phyloP scores from a whole-genome alignment of 176 grass and related monocot genomes.

The Avena atlantica region DNA sequence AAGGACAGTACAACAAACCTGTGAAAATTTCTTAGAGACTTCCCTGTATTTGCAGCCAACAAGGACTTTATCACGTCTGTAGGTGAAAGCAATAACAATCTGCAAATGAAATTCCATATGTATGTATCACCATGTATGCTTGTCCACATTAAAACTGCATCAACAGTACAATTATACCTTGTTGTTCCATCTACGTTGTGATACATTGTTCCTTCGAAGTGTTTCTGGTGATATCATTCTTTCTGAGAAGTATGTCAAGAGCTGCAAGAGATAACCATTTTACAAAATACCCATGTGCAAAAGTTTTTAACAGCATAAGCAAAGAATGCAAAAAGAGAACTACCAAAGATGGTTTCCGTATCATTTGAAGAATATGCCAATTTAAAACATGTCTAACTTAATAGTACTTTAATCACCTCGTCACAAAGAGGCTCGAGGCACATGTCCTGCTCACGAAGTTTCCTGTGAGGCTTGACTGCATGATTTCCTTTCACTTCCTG shows the following conservation, averaged over 20 bases:
- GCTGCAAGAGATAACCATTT: conserved; percentile 59
- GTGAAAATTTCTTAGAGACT: conserved; percentile 74
- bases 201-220: conserved; percentile 72
- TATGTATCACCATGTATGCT: conserved; percentile 18
- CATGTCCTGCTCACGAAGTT: conserved; percentile 66
- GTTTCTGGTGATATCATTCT: conserved; percentile 83
- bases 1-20: conserved; percentile 57
- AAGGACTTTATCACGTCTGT: conserved; percentile 68
- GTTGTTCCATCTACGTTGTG: conserved; percentile 56
- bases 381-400: not conserved
- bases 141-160: conserved; percentile 5
- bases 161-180: conserved; percentile 52
- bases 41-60: conserved; percentile 92
- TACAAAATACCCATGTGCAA: conserved; percentile 41
- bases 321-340: conserved; percentile 39
- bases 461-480: conserved; percentile 52
- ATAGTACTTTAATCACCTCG: conserved; percentile 52
- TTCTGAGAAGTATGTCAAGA: conserved; percentile 73
- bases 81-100: conserved; percentile 92
- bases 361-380: conserved; percentile 1
- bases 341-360: not conserved
- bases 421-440: conserved; percentile 70
- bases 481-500: conserved; percentile 31
- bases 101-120: conserved; percentile 44
- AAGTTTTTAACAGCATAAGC: conserved; percentile 25